Base-by-base conservation (phyloP, 1,284 basidiomycete species). In the Cutaneotrichosporon dermatis region DNA sequence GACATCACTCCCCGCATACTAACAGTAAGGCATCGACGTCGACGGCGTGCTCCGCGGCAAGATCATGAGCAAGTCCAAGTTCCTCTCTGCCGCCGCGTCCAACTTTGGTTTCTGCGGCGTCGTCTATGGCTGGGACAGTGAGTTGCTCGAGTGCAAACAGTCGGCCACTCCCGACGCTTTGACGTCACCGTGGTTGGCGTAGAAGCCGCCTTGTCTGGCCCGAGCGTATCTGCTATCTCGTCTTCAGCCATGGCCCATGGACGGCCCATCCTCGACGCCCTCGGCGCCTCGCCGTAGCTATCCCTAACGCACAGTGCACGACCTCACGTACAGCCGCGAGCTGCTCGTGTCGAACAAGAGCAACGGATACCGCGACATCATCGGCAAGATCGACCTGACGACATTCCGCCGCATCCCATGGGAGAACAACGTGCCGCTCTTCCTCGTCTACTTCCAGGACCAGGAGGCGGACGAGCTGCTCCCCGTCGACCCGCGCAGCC, bases 21-120 rank as follows among this genome's bases (percentile, higher is more conserved):
- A 46, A 48, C 50, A 42, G 13, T 9, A 58, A 79, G 77, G 76
- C 40, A 64, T 78, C 60, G 77, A 75, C 43, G 90, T 94, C 50
- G 95, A 99, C 76, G 95, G 95, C 41, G 86, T 98, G 15, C 82
- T 97, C 12, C 83, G 94, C 51, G 94, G 94, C 51, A 98, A 97
- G 79, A 89, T 89, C 76, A 92, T 96, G 89, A 90, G 89, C 36
- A 96, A 90, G 79, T 83, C 87, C 56, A 99, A 99, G 79, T 96
- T 99, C 72, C 74, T 98, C 36, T 88, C 87, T 51, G 87, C 89
- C 0, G 88, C 83, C n/a, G 84, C 86, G 3, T 85, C 88, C 59
- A 90, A 91, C 0, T 94, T 95, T 74, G 90, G 90, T 4, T 96
- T 95, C 80, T 93, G 90, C 78, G 90, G 88, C 65, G 90, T 95